Evolutionary conservation across 208 protist genomes (phyloP).

Genomic region (Leishmania amazonensis): DNA sequence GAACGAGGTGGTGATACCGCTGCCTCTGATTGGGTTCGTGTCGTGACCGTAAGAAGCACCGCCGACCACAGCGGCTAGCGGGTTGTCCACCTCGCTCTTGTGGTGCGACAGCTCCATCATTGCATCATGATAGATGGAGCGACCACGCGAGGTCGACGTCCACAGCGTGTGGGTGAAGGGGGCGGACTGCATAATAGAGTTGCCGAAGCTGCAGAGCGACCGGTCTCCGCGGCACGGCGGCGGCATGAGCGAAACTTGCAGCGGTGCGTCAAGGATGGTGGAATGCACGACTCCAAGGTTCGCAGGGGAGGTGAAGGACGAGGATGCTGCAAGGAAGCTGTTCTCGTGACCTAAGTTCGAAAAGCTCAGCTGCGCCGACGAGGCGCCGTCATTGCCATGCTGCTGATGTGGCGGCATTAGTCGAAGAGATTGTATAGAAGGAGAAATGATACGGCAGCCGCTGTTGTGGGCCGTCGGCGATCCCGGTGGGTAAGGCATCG

Average conservation of each 20-base stretch:
- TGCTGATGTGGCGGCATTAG: constrained; percentile 10
- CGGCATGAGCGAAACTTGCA: constrained; percentile 31
- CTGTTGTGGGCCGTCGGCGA: constrained; percentile 21
- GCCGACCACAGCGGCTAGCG: not conserved
- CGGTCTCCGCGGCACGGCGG: constrained; percentile 16
- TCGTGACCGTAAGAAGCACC: not conserved
- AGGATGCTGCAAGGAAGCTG: constrained; percentile 14
- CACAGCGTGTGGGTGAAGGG: constrained; percentile 18
- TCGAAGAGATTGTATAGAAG: constrained; percentile 16
- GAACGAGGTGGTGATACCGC: not conserved
- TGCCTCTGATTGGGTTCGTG: not conserved
- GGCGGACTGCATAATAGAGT: constrained; percentile 29
- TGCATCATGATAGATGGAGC: constrained; percentile 31
- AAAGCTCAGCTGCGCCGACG: constrained; percentile 25
- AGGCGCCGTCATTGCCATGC: constrained; percentile 17
- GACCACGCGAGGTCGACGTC: constrained; percentile 13
- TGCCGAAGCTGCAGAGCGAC: constrained; percentile 28
- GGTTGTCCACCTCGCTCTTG: constrained; percentile 22
- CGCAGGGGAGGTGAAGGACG: constrained; percentile 7
- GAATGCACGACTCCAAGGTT: constrained; percentile 11
- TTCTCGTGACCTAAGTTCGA: constrained; percentile 18
- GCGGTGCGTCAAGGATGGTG: constrained; percentile 35
- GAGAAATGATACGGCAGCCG: constrained; percentile 16
- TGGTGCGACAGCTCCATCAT: constrained; percentile 24
- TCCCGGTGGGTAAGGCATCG: constrained; percentile 13